phyloP scores from a whole-genome alignment of 108 stramenopile genomes.

The Skeletonema menzelii region DNA sequence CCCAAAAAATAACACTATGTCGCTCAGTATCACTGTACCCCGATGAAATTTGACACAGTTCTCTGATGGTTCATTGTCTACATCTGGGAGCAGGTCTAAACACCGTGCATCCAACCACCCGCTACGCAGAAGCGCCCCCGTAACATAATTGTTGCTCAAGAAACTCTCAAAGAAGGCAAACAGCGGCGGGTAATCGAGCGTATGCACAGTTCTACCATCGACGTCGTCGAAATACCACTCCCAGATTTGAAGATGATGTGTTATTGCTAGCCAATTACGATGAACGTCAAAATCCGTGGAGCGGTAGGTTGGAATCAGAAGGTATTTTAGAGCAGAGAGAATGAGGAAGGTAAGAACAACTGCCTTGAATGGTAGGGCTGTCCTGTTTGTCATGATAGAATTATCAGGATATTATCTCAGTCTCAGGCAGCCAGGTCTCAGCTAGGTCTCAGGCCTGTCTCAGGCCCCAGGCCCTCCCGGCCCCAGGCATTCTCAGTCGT shows the following conservation, averaged over 20 bases:
- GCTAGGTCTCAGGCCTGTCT: too few species aligned
- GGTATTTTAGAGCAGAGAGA: constrained; percentile 55
- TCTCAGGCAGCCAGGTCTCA: too few species aligned
- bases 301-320: constrained; percentile 74
- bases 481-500: too few species aligned
- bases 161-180: constrained; percentile 91
- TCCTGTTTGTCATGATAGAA: neutral
- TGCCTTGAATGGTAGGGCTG: constrained; percentile 6
- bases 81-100: constrained; percentile 59
- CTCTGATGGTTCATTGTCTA: constrained; percentile 45
- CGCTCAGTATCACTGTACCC: constrained; percentile 78
- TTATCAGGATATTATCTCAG: too few species aligned
- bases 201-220: constrained; percentile 82
- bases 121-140: constrained; percentile 10
- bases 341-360: constrained; percentile 45
- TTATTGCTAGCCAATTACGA: constrained; percentile 96
- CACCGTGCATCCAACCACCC: constrained; percentile 60
- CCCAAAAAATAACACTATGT: constrained; percentile 67
- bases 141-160: constrained; percentile 64
- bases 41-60: constrained; percentile 77
- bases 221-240: constrained; percentile 93
- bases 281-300: constrained; percentile 96
- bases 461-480: too few species aligned
- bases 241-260: constrained; percentile 63
- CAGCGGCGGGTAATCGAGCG: constrained; percentile 95